Base-by-base conservation (phyloP, 169 alveolate species). In the Eimeria falciformis region DNA sequence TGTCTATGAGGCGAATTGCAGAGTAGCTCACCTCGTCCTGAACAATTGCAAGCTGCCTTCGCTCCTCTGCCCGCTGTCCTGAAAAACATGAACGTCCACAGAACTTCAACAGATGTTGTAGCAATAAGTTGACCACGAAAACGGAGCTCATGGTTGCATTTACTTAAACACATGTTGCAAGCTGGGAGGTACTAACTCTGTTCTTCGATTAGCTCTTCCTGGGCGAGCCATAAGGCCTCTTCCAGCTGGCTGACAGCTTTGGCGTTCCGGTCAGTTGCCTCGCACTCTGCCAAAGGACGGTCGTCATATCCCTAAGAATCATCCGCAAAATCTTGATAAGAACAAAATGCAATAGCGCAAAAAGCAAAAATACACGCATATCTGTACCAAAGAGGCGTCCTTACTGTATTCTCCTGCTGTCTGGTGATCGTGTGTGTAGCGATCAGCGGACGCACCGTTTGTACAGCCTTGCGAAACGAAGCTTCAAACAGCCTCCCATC, bases 181-280 rank as follows among this genome's bases (percentile, higher is more conserved):
- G 90, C 25, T 25, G 2, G 55, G 7, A 18, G 37, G 66, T 27
- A 53, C 90, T 53, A 27, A 81, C 90, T 55, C 40, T 81, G 90
- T 25, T 81, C 90, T 55, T 50, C 90, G 5, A 75, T 75, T 17
- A 81, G 90, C 58, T 81, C 77, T 6, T 56, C 90, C 75, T 81
- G 90, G 43, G 66, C 90, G 45, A 81, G 90, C 90, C 90, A 81
- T 40, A 81, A 18, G 23, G 90, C 90, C 77, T 81, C 90, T 37
- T 81, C 77, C 58, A 81, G 56, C n/a, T 56, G 77, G 23, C 33
- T 65, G 33, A 77, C 27, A 47, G 87, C 87, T 46, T 77, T 77
- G 21, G 55, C 37, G 37, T 65, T 23, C 47, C 68, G 69, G 29
- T 29, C 27, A n/a, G 29, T 50, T 21, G 46, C 2, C 17, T 77